These are phyloP conservation scores for Leucaena leucocephala DNA, from an alignment of 306 rosid species.

Conservation along the genomic window DNA sequence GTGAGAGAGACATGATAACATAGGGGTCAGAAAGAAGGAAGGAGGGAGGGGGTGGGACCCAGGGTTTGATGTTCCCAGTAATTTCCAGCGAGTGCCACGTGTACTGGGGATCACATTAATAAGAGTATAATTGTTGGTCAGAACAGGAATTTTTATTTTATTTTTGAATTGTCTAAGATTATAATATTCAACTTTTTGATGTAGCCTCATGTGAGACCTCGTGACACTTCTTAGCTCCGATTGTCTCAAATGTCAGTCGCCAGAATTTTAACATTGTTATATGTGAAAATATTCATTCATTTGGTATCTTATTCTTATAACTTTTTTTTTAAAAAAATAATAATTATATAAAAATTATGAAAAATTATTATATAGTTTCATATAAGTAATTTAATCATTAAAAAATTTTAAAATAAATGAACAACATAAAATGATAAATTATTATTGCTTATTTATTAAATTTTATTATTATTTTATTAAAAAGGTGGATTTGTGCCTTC, in stretches of 20 bases:
- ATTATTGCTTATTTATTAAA: no score
- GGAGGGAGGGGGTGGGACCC: constrained; percentile 42
- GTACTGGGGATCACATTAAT: constrained; percentile 52
- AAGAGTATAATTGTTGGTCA: constrained; percentile 57
- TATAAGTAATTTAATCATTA: no score
- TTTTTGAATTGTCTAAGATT: constrained; percentile 37
- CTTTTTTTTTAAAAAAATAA: no score
- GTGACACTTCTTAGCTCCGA: constrained; percentile 51
- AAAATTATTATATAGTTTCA: no score
- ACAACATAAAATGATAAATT: no score
- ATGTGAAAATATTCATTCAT: not conserved
- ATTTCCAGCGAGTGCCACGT: constrained; percentile 53
- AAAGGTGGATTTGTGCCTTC: no score
- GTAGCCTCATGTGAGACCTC: constrained; percentile 53
- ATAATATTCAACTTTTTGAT: constrained; percentile 38
- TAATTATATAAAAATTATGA: no score
- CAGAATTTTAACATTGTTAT: not conserved
- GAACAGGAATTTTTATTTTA: constrained; percentile 40
- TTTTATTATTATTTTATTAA: no score
- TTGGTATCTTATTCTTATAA: no score
- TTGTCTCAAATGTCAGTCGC: constrained; percentile 50
- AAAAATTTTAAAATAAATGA: no score
- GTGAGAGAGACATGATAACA: constrained; percentile 3
- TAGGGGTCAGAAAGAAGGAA: not conserved
- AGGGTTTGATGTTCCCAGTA: constrained; percentile 58